Percentiles rank a stretch among this genome's conserved stretches.
These are phyloP conservation scores for Hypoxylon sp. DNA, from an alignment of 2,329 filamentous ascomycete species.

Conservation along the genomic window DNA sequence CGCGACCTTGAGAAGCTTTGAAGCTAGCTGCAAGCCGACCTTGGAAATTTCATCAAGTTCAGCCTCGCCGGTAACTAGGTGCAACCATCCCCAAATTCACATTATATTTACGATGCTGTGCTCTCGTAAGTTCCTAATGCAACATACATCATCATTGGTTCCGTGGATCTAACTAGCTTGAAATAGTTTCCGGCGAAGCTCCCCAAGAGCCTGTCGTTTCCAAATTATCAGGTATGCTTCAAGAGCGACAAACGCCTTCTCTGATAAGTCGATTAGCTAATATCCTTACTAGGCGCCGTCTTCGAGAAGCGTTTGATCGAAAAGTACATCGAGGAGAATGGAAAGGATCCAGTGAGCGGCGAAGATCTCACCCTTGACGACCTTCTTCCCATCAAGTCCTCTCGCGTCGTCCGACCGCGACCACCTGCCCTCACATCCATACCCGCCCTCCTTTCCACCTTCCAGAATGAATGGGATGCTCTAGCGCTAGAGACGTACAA, in stretches of 20 bases:
- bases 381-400: slow-evolving; percentile 87
- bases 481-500: slow-evolving; percentile 93
- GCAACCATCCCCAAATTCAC: slow-evolving; percentile 31
- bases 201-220: slow-evolving; percentile 96
- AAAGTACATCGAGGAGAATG: slow-evolving; percentile 93
- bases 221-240: slow-evolving; percentile 84
- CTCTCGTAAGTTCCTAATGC: slow-evolving; percentile 58
- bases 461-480: slow-evolving; percentile 99
- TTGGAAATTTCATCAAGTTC: slow-evolving; percentile 41
- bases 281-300: slow-evolving; percentile 74
- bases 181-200: slow-evolving; percentile 91
- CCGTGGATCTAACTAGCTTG: slow-evolving; percentile 44
- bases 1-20: slow-evolving; percentile 31
- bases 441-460: slow-evolving; percentile 90
- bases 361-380: slow-evolving; percentile 88
- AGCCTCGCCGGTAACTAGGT: slow-evolving; percentile 28
- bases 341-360: slow-evolving; percentile 90
- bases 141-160: neutral
- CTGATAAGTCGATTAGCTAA: slow-evolving; percentile 50
- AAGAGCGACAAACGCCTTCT: slow-evolving; percentile 37
- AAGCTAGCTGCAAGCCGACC: slow-evolving; percentile 26
- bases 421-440: slow-evolving; percentile 96
- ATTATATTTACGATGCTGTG: slow-evolving; percentile 61
- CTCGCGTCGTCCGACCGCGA: slow-evolving; percentile 86
- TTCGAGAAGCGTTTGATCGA: slow-evolving; percentile 97